Evolutionary conservation across 2,329 filamentous ascomycete genomes (phyloP).

Genomic region (Fusarium sp.): DNA sequence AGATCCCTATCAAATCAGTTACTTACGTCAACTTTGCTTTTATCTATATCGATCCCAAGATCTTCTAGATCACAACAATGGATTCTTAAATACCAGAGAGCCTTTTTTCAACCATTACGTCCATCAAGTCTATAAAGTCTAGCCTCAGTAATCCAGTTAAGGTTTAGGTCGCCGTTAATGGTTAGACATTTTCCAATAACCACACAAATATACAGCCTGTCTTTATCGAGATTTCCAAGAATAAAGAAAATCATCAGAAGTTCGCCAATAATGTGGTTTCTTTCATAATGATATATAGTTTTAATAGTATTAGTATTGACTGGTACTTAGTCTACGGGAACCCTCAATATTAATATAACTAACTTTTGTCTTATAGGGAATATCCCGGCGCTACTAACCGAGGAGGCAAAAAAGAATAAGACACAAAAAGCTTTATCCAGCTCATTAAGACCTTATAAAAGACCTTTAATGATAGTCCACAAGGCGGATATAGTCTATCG

Average conservation of each 20-base stretch:
- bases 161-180: not conserved
- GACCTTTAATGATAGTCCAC: not conserved
- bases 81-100: not conserved
- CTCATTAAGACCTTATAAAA: not conserved
- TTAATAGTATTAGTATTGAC: slow-evolving; percentile 49
- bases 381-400: slow-evolving; percentile 44
- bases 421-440: slow-evolving; percentile 28
- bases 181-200: not conserved
- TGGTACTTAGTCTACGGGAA: slow-evolving; percentile 26
- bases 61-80: not conserved
- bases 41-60: not conserved
- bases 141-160: not conserved
- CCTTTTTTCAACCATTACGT: not conserved
- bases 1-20: not conserved
- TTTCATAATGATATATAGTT: slow-evolving; percentile 34
- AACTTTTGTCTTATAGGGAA: slow-evolving; percentile 28
- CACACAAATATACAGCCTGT: too few relatives aligned
- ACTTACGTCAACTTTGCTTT: not conserved
- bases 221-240: not conserved
- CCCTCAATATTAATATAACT: not conserved
- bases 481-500: slow-evolving; percentile 13
- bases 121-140: not conserved
- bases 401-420: slow-evolving; percentile 22
- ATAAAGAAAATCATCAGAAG: not conserved
- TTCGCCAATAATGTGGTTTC: not conserved